phyloP scores from a whole-genome alignment of 345 rosid species.

The Angophora floribunda region DNA sequence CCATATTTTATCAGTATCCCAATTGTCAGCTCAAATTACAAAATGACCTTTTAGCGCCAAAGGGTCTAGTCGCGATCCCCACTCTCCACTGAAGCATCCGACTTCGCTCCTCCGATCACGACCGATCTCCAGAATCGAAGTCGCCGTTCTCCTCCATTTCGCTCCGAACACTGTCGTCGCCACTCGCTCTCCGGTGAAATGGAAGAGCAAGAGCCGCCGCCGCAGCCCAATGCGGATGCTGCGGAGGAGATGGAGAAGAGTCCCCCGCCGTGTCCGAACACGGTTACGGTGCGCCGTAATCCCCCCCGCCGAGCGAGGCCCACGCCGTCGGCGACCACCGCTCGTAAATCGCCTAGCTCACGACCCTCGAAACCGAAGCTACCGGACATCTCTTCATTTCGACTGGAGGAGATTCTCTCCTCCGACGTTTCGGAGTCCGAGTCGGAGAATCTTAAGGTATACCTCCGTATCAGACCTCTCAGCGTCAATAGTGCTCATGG shows the following conservation, averaged over 20 bases:
- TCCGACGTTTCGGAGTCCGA: slow-evolving; percentile 10
- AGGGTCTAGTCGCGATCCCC: background rate
- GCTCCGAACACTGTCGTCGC: background rate
- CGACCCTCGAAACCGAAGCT: background rate
- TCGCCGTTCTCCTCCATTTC: background rate
- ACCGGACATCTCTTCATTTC: slow-evolving; percentile 42
- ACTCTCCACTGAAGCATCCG: background rate
- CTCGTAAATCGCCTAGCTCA: background rate
- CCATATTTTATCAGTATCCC: background rate
- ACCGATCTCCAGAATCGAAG: background rate
- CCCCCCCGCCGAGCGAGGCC: slow-evolving; percentile 72
- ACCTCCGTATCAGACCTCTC: slow-evolving; percentile 51
- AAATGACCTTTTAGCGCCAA: background rate
- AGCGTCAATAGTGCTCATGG: background rate
- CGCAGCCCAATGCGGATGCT: background rate
- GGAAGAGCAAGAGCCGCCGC: background rate
- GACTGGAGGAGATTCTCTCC: slow-evolving; percentile 52
- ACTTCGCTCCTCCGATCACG: background rate
- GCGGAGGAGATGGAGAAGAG: background rate
- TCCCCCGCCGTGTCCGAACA: slow-evolving; percentile 33
- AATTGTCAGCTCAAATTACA: background rate
- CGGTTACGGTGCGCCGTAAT: slow-evolving; percentile 62
- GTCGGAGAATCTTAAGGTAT: slow-evolving; percentile 53
- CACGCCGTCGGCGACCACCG: slow-evolving; percentile 23
- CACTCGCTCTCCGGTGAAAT: background rate